Conservation (phyloP, 164 flowering plant genomes). For the Stephania yunnanensis region DNA sequence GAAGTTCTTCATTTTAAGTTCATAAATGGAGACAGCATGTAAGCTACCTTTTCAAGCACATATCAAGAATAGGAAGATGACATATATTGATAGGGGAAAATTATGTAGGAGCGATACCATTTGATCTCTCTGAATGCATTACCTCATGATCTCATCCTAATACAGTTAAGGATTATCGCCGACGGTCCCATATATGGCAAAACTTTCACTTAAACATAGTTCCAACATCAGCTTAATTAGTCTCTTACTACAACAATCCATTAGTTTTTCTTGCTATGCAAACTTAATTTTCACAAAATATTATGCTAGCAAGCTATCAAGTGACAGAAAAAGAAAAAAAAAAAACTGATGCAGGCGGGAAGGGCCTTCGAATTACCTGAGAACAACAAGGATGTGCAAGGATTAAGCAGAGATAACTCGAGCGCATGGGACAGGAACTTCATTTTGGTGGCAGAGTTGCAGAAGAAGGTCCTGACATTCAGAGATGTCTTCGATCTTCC, state of each 20-base stretch:
- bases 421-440: conserved; percentile 28
- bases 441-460: conserved; percentile 40
- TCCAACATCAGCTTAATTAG: background rate
- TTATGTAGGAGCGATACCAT: background rate
- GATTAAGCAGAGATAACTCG: conserved; percentile 16
- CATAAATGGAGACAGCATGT: background rate
- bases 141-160: background rate
- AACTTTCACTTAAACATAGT: background rate
- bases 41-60: background rate
- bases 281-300: background rate
- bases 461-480: conserved; percentile 50
- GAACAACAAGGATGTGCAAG: conserved; percentile 15
- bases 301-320: background rate
- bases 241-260: background rate
- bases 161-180: background rate
- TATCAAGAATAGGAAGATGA: background rate
- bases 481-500: conserved; percentile 67
- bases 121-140: background rate
- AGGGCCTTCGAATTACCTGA: conserved; percentile 12
- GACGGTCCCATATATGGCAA: background rate
- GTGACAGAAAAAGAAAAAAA: background rate
- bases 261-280: background rate
- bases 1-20: background rate
- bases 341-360: conserved; percentile 12
- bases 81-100: background rate